Percentiles rank a stretch among this genome's conserved stretches.
These are phyloP conservation scores for Backusella westeae DNA, from an alignment of 192 early-diverging fungal species.

Conservation along the genomic window DNA sequence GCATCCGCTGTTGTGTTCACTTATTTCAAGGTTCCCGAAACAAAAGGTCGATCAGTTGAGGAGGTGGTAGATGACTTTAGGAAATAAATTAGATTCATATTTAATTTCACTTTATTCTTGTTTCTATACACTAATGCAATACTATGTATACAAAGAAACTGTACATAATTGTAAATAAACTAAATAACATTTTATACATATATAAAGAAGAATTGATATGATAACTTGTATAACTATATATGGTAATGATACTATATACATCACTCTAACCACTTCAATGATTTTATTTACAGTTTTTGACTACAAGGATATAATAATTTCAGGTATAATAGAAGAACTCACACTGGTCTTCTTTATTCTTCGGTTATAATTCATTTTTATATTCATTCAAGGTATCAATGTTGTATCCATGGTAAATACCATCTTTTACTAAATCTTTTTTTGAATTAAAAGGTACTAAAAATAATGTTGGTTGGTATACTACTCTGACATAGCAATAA, in stretches of 20 bases:
- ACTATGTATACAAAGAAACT: neutral
- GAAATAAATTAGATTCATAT: neutral
- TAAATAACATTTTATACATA: neutral
- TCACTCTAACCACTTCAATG: no score
- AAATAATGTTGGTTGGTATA: neutral
- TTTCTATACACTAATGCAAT: neutral
- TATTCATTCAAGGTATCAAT: neutral
- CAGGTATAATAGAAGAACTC: neutral
- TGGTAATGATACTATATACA: no score
- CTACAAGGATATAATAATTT: neutral
- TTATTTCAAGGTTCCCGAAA: conserved; percentile 46
- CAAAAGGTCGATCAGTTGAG: conserved; percentile 55
- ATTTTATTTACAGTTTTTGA: neutral
- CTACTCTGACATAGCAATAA: neutral
- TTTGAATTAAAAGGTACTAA: conserved; percentile 9
- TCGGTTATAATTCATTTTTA: neutral
- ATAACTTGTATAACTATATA: neutral
- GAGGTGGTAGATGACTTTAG: conserved; percentile 39
- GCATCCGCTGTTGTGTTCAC: conserved; percentile 34
- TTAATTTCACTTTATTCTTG: neutral
- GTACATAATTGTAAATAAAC: neutral
- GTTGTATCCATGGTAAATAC: conserved; percentile 13
- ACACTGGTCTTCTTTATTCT: neutral
- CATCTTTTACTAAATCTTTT: neutral
- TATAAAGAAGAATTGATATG: neutral